Evolutionary conservation across 2,329 filamentous ascomycete genomes (phyloP).

Genomic region (Lachnellula subtilissima): DNA sequence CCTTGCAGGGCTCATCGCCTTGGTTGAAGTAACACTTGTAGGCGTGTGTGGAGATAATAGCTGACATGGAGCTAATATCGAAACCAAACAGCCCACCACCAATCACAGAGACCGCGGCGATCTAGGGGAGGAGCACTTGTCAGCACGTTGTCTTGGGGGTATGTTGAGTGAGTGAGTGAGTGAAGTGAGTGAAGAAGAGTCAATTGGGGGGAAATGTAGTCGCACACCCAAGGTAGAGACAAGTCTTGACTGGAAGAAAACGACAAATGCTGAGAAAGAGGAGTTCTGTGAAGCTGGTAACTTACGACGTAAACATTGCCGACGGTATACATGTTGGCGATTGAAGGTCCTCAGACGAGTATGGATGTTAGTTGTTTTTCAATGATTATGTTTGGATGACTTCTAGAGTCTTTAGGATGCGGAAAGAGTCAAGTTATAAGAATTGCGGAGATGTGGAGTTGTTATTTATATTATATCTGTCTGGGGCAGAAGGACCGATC

Average conservation of each 20-base stretch:
- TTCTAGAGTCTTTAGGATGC: not conserved
- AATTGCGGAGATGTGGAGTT: too few relatives aligned
- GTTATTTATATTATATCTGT: too few relatives aligned
- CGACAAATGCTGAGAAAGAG: too few relatives aligned
- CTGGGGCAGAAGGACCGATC: too few relatives aligned
- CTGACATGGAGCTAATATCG: conserved; percentile 54
- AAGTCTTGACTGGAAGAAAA: too few relatives aligned
- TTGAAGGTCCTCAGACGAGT: not conserved
- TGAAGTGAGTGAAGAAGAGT: too few relatives aligned
- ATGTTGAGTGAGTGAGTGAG: too few relatives aligned
- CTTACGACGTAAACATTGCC: conserved; percentile 26
- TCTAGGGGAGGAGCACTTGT: conserved; percentile 1
- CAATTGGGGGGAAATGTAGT: too few relatives aligned
- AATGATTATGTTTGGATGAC: not conserved
- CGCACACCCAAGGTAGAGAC: too few relatives aligned
- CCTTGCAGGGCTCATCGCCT: conserved; percentile 44
- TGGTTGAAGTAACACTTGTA: conserved; percentile 50
- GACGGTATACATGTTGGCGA: conserved; percentile 18
- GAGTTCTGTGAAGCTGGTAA: too few relatives aligned
- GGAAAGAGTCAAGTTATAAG: not conserved
- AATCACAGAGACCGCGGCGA: conserved; percentile 30
- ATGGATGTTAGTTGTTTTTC: too few relatives aligned
- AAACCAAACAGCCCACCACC: conserved; percentile 37
- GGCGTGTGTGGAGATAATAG: conserved; percentile 47
- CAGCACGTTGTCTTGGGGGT: too few relatives aligned